phyloP scores from a whole-genome alignment of 176 grass and related monocot species.

The Hsuehochloa calcarea region DNA sequence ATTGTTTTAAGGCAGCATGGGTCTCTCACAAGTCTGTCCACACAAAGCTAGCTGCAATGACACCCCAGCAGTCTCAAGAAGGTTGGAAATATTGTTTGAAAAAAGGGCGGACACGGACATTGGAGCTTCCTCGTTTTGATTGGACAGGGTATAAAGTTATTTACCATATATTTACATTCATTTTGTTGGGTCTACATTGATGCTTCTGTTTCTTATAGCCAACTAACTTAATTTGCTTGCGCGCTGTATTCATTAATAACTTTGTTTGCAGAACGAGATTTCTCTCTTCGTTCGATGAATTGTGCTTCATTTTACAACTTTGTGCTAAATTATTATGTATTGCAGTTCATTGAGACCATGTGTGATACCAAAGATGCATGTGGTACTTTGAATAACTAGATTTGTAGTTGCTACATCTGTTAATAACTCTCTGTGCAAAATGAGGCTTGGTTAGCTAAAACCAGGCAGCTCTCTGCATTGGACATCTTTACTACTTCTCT shows the following conservation, averaged over 20 bases:
- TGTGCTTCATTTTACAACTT: not conserved
- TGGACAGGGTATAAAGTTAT: constrained; percentile 78
- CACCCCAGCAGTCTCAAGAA: constrained; percentile 51
- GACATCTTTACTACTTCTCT: not conserved
- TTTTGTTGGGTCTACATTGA: not conserved
- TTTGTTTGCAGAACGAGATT: not conserved
- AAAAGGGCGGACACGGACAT: constrained; percentile 61
- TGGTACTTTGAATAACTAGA: not conserved
- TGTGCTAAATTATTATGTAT: constrained; percentile 9
- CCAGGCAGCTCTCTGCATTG: not conserved
- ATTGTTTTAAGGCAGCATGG: constrained; percentile 91
- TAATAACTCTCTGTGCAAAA: not conserved
- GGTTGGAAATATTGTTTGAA: constrained; percentile 87
- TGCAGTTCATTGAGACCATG: constrained; percentile 59
- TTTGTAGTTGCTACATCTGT: not conserved
- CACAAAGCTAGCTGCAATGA: constrained; percentile 42
- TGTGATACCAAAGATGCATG: not conserved
- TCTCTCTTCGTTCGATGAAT: not conserved
- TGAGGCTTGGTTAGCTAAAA: not conserved
- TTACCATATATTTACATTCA: constrained; percentile 16
- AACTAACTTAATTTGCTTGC: constrained; percentile 13
- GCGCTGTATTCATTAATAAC: not conserved
- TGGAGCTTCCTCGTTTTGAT: constrained; percentile 67
- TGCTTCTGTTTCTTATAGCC: constrained; percentile 21
- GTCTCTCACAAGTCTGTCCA: constrained; percentile 84